A percentile compares a stretch with the other conserved stretches of the same genome.
phyloP scores from a whole-genome alignment of 768 basidiomycete genomes.

The Mrakia hoshinonis region DNA sequence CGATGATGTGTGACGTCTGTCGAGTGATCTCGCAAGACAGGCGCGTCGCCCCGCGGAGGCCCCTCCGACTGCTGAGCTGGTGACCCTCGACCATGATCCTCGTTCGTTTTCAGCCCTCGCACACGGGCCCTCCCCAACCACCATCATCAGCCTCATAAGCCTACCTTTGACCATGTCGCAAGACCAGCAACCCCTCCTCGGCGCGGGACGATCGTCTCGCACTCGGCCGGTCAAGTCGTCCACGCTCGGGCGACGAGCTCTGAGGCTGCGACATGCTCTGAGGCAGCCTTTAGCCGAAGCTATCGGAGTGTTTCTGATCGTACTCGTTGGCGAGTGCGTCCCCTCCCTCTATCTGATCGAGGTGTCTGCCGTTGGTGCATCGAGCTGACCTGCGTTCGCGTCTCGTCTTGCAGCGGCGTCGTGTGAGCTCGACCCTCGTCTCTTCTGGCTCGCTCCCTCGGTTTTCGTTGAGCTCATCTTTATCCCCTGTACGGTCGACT shows the following conservation, averaged over 20 bases:
- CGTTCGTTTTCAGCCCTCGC: background rate
- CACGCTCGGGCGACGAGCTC: background rate
- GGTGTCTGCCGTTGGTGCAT: too few species aligned
- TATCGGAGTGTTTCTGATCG: background rate
- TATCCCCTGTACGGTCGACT: too few species aligned
- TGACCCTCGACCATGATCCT: too few species aligned
- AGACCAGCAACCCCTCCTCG: slow-evolving; percentile 10
- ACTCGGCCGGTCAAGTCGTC: background rate
- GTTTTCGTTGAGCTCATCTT: too few species aligned
- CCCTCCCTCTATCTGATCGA: background rate
- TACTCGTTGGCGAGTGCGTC: slow-evolving; percentile 25
- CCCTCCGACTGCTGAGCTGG: too few species aligned
- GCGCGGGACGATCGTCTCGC: background rate
- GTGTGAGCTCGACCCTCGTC: slow-evolving; percentile 7
- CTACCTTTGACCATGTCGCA: background rate
- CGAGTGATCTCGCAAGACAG: too few species aligned
- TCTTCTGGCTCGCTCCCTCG: background rate
- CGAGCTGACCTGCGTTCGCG: background rate
- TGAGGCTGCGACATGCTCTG: background rate
- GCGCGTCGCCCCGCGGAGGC: too few species aligned
- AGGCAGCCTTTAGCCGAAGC: slow-evolving; percentile 2
- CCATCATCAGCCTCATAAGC: too few species aligned
- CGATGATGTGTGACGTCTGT: too few species aligned
- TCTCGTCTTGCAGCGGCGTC: background rate
- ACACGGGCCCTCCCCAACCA: background rate